Evolutionary conservation across 2,329 filamentous ascomycete species (phyloP).

Genomic region (Exophiala xenobiotica): DNA sequence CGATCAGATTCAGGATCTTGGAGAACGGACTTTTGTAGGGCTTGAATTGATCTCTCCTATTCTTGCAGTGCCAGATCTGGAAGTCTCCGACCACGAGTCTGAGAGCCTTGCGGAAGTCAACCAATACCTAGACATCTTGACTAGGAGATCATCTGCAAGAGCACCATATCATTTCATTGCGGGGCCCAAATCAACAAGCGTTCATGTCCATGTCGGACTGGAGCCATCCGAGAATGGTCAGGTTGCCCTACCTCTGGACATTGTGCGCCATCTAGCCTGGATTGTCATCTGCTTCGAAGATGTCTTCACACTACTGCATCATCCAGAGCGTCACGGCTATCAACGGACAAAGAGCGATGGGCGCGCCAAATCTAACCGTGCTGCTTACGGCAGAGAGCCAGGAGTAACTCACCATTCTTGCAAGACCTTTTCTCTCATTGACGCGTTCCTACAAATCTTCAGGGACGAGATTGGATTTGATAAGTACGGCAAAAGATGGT

Average conservation of each 20-base stretch:
- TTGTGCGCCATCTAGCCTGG: slow-evolving; percentile 18
- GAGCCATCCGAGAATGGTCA: neutral
- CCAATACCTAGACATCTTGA: neutral
- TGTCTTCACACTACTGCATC: slow-evolving; percentile 17
- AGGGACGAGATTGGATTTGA: too few relatives aligned
- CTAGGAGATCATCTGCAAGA: neutral
- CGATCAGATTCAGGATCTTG: neutral
- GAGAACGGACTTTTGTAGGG: neutral
- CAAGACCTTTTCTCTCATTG: slow-evolving; percentile 1
- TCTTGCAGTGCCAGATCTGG: slow-evolving; percentile 3
- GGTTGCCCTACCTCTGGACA: slow-evolving; percentile 2
- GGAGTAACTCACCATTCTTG: neutral
- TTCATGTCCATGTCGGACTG: slow-evolving; percentile 21
- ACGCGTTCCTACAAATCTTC: slow-evolving; percentile 12
- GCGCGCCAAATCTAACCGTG: slow-evolving; percentile 2
- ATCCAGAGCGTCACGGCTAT: slow-evolving; percentile 14
- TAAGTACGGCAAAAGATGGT: neutral
- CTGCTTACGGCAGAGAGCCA: neutral
- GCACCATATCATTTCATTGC: slow-evolving; percentile 5
- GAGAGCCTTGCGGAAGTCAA: slow-evolving; percentile 4
- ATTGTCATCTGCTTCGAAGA: slow-evolving; percentile 17
- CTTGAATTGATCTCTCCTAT: slow-evolving; percentile 15
- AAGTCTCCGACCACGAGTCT: neutral
- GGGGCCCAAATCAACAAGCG: slow-evolving; percentile 2
- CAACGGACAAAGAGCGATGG: neutral